Base-by-base conservation (phyloP, 768 basidiomycete genomes). In the Pilatotrama ljubarskyi region DNA sequence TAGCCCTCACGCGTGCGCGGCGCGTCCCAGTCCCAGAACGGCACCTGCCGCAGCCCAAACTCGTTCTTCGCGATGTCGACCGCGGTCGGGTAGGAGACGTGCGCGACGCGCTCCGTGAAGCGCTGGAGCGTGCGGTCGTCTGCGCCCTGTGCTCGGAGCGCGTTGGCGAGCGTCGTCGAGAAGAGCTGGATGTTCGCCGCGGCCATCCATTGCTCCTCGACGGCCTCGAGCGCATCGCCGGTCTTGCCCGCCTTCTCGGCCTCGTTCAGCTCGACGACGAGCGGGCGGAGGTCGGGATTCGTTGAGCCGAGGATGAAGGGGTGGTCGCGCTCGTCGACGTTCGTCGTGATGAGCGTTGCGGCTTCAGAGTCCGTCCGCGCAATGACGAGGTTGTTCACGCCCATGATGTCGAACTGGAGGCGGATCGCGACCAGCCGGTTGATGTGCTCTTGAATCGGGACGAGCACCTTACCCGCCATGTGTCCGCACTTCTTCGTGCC, bases 341-440 rank as follows among this genome's bases (percentile, higher is more conserved):
- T 98, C 64, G 92, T 88, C 37, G 94, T 91, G 78, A 98, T 91
- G 69, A 99, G 84, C 1, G 97, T 98, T 0, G 97, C 96, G 5
- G 97, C 96, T 74, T 98, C 96, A 4, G 95, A 95, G 72, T 98
- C 96, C 2, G 97, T 98, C 55, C 97, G 86, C 8, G 95, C 91
- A 71, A 99, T 83, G 68, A 91, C 84, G 66, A 98, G 83, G 75
- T 97, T 98, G 69, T 92, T 90, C 47, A 97, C 94, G 55, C 96
- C 95, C 95, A 98, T 95, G 71, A 99, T 91, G 72, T 98, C 97
- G 71, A 89, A 98, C 76, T 98, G 97, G 43, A 98, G 82, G 25
- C 97, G 93, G 70, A 98, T 96, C 43, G 97, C 95, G 50, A 98
- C 87, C 57, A 99, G 88, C 52, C 97, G 92, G 75, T 97, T 97